Evolutionary conservation across 2,329 filamentous ascomycete species (phyloP).

Genomic region (Epicoccum nigrum): DNA sequence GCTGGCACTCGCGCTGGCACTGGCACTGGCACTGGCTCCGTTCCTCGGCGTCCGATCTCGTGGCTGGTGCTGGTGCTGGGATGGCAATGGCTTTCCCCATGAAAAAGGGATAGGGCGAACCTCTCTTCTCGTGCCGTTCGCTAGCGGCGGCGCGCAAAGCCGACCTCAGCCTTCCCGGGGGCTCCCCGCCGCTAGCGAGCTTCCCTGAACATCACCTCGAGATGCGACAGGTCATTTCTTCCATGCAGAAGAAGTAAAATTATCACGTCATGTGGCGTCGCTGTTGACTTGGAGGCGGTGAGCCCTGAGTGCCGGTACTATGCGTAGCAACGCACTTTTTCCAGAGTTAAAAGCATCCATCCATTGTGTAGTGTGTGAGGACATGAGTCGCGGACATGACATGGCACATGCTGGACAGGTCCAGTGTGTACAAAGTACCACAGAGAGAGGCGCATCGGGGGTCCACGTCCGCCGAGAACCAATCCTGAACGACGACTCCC

Average conservation of each 20-base stretch:
- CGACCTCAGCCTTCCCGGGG: conserved; percentile 12
- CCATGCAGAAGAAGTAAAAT: conserved; percentile 1
- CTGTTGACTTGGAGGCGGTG: conserved; percentile 1
- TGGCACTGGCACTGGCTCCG: too few relatives aligned
- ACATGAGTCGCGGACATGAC: conserved; percentile 14
- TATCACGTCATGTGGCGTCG: conserved; percentile 1
- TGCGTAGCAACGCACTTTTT: background rate
- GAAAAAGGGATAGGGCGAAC: background rate
- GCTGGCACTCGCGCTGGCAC: too few relatives aligned
- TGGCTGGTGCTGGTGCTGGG: conserved; percentile 2
- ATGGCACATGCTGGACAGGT: too few relatives aligned
- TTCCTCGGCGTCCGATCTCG: background rate
- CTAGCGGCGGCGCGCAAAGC: conserved; percentile 9
- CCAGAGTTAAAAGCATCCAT: background rate
- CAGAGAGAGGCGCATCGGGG: background rate
- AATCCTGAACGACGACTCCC: too few relatives aligned
- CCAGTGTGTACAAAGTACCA: too few relatives aligned
- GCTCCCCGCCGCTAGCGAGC: conserved; percentile 26
- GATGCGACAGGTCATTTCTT: conserved; percentile 13
- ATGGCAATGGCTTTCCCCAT: too few relatives aligned
- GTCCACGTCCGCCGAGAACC: too few relatives aligned
- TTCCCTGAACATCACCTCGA: conserved; percentile 40
- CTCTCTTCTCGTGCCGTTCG: conserved; percentile 4
- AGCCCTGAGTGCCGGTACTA: background rate
- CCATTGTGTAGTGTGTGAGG: conserved; percentile 8